phyloP scores from a whole-genome alignment of 768 basidiomycete genomes.

The Butyriboletus loyo region DNA sequence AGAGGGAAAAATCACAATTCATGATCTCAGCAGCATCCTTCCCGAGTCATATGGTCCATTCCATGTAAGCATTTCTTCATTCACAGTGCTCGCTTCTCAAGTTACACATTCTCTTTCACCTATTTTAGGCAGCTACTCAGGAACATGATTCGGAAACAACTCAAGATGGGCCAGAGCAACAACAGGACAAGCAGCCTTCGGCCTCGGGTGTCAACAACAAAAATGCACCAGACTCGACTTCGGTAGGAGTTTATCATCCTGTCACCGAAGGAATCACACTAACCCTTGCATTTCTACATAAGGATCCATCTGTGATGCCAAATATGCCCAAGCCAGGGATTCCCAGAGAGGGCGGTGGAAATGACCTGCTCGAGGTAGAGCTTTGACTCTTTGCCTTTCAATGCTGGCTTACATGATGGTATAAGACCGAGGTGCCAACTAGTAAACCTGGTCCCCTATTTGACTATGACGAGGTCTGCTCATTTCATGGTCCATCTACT shows the following conservation, averaged over 20 bases:
- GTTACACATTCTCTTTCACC: not conserved
- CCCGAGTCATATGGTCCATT: slow-evolving; percentile 1
- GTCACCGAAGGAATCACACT: not conserved
- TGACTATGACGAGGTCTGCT: not conserved
- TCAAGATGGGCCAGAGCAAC: not conserved
- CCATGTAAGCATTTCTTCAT: not conserved
- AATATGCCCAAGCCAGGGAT: not conserved
- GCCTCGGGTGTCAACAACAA: too few species aligned
- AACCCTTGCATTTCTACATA: not conserved
- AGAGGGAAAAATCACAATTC: not conserved
- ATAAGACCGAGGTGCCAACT: not conserved
- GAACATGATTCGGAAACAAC: not conserved
- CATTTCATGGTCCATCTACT: not conserved
- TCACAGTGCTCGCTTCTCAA: not conserved
- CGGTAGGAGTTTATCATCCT: not conserved
- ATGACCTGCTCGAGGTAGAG: not conserved
- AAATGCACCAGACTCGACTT: not conserved
- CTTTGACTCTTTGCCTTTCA: not conserved
- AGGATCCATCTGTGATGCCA: not conserved
- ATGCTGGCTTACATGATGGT: too few species aligned
- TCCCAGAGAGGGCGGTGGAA: not conserved
- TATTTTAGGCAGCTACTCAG: not conserved
- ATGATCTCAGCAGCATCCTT: not conserved
- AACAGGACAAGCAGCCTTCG: not conserved
- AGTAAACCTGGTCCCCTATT: not conserved